phyloP scores from a whole-genome alignment of 2,329 filamentous ascomycete species.

The Nothopassalora personata region DNA sequence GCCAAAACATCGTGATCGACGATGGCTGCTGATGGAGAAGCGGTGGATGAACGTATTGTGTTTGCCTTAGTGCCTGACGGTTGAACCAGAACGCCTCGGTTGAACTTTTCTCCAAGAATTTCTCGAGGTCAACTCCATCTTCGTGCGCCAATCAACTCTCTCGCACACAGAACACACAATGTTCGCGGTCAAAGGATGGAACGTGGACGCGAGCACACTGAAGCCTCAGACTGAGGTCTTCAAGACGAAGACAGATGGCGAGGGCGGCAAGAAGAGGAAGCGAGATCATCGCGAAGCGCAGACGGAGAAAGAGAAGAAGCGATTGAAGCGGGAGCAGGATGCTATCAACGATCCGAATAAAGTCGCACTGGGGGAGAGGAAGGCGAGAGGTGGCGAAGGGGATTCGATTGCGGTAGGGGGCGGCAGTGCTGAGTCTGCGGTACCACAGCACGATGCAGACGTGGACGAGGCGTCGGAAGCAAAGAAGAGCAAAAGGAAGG shows the following conservation, averaged over 20 bases:
- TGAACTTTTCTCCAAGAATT: constrained; percentile 4
- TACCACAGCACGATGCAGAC: neutral
- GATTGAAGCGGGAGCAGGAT: constrained; percentile 11
- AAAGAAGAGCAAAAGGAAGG: constrained; percentile 30
- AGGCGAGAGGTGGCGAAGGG: neutral
- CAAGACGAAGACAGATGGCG: constrained; percentile 31
- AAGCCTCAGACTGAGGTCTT: constrained; percentile 59
- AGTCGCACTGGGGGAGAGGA: neutral
- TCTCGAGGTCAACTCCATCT: constrained; percentile 1
- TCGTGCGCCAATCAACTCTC: neutral
- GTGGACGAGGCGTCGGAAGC: constrained; percentile 18
- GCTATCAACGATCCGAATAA: constrained; percentile 1
- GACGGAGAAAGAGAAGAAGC: constrained; percentile 25
- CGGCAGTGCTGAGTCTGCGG: neutral
- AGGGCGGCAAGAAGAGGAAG: constrained; percentile 49
- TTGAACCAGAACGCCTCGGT: neutral
- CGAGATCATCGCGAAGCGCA: constrained; percentile 14
- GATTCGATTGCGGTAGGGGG: neutral
- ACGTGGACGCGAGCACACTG: constrained; percentile 65
- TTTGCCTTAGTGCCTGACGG: neutral
- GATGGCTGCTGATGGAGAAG: neutral
- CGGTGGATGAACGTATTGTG: neutral
- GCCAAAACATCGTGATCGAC: neutral
- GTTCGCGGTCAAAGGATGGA: constrained; percentile 95
- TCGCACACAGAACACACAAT: constrained; percentile 44